Evolutionary conservation across 2,329 filamentous ascomycete genomes (phyloP), one percentile per base, ranked within the genome.

Genomic region (Colletotrichum sp.): DNA sequence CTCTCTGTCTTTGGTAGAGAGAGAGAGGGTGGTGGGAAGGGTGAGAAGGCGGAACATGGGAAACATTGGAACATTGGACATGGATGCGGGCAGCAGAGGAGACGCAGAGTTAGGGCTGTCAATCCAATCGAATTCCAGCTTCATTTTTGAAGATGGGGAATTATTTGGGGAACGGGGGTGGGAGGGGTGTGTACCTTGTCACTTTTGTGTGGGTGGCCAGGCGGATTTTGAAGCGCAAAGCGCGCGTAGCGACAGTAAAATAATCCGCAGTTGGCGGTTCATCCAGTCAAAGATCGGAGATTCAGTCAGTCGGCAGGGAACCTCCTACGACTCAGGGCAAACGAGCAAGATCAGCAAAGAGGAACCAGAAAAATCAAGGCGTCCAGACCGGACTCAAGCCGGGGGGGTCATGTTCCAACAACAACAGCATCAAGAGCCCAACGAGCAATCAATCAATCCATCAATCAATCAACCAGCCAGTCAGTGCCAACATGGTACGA

Each of bases 221-320:
- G 22, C 22, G 34, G 15, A 28, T n/a, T 71, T 63, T 57, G 72
- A 64, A 36, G 32, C 60, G 60, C 60, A 64, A 75, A 72, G 70
- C 72, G 72, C 72, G 72, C 72, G 69, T 64, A 75, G 63, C 64
- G 63, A 75, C 61, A 44, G 36, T 25, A 72, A 67, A 72, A 32
- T 55, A 61, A 72, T 32, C 34, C 36, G 59, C 48, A 36, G 36
- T 52, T 60, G 60, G 60, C 60, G 60, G 60, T 64, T 64, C 32
- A 44, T 65, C 63, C 70, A 68, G 61, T 55, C 63, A 72, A 63
- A 52, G 32, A 59, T 4, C 60, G 32, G 61, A 32, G 70, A 68
- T 66, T 67, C 63, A 68, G 27, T 48, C 57, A 32, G 55, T 34
- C 34, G 34, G 27, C 59, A 61, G 59, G 28, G 28, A 19, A 48